A percentile compares a stretch with the other conserved stretches of the same genome.
Evolutionary conservation across 495 filamentous ascomycete genomes (phyloP).

Genomic region (Acidiella bohemica): DNA sequence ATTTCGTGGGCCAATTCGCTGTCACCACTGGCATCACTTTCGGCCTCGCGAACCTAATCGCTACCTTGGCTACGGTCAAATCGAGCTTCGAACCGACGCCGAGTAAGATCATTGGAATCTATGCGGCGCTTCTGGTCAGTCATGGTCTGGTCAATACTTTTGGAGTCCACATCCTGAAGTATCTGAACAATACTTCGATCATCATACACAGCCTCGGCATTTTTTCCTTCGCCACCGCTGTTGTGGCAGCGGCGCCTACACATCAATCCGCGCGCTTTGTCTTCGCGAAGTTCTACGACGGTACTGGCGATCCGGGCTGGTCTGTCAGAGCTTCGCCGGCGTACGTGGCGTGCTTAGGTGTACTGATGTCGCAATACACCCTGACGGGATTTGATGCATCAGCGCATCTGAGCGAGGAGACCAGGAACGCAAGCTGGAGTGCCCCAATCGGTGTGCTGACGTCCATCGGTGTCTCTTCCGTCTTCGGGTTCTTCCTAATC

Average conservation of each 20-base stretch:
- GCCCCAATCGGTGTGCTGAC: conserved; percentile 49
- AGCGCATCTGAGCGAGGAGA: conserved; percentile 49
- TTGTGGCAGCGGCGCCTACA: conserved; percentile 47
- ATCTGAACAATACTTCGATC: conserved; percentile 50
- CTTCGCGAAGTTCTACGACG: conserved; percentile 45
- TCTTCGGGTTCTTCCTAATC: conserved; percentile 53
- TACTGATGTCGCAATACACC: conserved; percentile 44
- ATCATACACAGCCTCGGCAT: conserved; percentile 47
- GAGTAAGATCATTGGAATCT: conserved; percentile 46
- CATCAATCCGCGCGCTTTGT: conserved; percentile 48
- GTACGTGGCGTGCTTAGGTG: conserved; percentile 43
- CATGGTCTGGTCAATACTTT: conserved; percentile 48
- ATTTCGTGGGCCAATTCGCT: conserved; percentile 33
- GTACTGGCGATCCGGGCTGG: conserved; percentile 35
- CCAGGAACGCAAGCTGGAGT: conserved; percentile 43
- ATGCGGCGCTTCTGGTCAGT: conserved; percentile 45
- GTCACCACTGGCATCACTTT: conserved; percentile 57
- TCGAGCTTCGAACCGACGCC: conserved; percentile 37
- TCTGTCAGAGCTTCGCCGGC: conserved; percentile 37
- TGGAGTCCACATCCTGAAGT: conserved; percentile 41
- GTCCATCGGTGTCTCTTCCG: conserved; percentile 42
- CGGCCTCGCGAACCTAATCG: conserved; percentile 47
- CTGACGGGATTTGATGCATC: conserved; percentile 43
- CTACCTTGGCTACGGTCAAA: conserved; percentile 45
- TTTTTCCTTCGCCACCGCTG: conserved; percentile 41